These are phyloP conservation scores for Sphaerobolus stellatus DNA, from an alignment of 1,284 basidiomycete species.

Conservation along the genomic window DNA sequence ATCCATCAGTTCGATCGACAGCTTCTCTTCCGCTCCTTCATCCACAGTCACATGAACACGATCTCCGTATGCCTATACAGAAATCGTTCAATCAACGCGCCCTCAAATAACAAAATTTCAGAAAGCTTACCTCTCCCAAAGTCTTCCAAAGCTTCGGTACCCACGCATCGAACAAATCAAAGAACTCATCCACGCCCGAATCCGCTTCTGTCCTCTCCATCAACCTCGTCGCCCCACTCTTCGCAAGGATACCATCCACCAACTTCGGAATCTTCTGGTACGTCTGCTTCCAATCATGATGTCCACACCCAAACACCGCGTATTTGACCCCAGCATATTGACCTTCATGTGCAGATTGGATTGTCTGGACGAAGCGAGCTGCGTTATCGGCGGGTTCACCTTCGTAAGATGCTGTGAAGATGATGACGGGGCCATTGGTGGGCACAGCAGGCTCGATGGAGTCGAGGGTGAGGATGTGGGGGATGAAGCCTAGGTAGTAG, in stretches of 20 bases:
- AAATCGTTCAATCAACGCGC: background rate
- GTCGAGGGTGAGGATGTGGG: slow-evolving; percentile 45
- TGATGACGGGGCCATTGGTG: slow-evolving; percentile 47
- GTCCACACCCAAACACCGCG: slow-evolving; percentile 55
- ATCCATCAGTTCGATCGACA: slow-evolving; percentile 35
- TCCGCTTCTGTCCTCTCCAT: slow-evolving; percentile 43
- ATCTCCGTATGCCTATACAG: slow-evolving; percentile 11
- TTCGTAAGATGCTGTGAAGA: slow-evolving; percentile 54
- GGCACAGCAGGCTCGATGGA: slow-evolving; percentile 41
- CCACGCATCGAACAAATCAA: slow-evolving; percentile 51
- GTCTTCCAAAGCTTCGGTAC: slow-evolving; percentile 41
- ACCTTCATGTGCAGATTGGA: slow-evolving; percentile 30
- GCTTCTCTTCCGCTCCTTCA: slow-evolving; percentile 19
- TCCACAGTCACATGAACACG: slow-evolving; percentile 21
- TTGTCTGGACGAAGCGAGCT: slow-evolving; percentile 45
- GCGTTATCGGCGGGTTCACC: slow-evolving; percentile 54
- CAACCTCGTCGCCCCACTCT: slow-evolving; percentile 43
- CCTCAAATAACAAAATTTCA: slow-evolving; percentile 5
- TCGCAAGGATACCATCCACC: slow-evolving; percentile 40
- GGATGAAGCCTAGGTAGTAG: slow-evolving; percentile 38
- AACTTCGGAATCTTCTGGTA: slow-evolving; percentile 51
- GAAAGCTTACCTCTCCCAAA: slow-evolving; percentile 31
- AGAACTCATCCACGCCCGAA: slow-evolving; percentile 44
- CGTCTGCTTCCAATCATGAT: slow-evolving; percentile 52
- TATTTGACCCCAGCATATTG: slow-evolving; percentile 41